Evolutionary conservation across 75 land plant genomes (phyloP).

Genomic region (Ceratopteris richardii): DNA sequence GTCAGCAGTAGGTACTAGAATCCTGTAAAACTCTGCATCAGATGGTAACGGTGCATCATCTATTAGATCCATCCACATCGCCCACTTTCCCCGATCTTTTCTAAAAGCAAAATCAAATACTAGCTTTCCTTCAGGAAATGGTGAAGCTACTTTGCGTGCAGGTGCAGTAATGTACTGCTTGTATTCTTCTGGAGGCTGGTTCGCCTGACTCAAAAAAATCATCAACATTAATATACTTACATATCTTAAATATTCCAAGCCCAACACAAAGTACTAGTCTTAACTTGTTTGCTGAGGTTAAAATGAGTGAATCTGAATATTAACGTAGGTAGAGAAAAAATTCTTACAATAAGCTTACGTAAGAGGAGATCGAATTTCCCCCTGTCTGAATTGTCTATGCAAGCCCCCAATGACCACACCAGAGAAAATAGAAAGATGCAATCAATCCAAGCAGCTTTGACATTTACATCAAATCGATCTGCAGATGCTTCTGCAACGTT

Average conservation of each 20-base stretch:
- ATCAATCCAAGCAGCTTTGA: constrained; percentile 20
- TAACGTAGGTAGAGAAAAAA: too few relatives aligned
- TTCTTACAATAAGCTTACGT: constrained; percentile 21
- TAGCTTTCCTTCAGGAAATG: constrained; percentile 26
- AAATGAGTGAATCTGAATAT: too few relatives aligned
- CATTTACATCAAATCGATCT: constrained; percentile 19
- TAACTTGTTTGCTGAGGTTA: too few relatives aligned
- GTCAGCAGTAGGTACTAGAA: constrained; percentile 28
- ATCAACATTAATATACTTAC: too few relatives aligned
- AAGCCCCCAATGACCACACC: constrained; percentile 23
- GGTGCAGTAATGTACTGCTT: constrained; percentile 20
- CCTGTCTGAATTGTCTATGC: constrained; percentile 15
- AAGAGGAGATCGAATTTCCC: constrained; percentile 18
- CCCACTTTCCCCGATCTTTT: constrained; percentile 31
- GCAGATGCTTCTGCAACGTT: constrained; percentile 11
- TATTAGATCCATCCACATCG: constrained; percentile 21
- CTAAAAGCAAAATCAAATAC: constrained; percentile 28
- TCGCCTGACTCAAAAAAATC: constrained; percentile 15
- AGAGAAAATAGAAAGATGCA: constrained; percentile 22
- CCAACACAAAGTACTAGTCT: too few relatives aligned
- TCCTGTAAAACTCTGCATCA: constrained; percentile 23
- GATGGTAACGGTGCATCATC: constrained; percentile 14
- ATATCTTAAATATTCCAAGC: too few relatives aligned
- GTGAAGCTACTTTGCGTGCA: constrained; percentile 24
- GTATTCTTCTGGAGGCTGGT: constrained; percentile 31